Percentiles rank a stretch among this genome's conserved stretches.
These are phyloP conservation scores for Monilinia vaccinii-corymbosi DNA, from an alignment of 2,329 filamentous ascomycete species.

Conservation along the genomic window DNA sequence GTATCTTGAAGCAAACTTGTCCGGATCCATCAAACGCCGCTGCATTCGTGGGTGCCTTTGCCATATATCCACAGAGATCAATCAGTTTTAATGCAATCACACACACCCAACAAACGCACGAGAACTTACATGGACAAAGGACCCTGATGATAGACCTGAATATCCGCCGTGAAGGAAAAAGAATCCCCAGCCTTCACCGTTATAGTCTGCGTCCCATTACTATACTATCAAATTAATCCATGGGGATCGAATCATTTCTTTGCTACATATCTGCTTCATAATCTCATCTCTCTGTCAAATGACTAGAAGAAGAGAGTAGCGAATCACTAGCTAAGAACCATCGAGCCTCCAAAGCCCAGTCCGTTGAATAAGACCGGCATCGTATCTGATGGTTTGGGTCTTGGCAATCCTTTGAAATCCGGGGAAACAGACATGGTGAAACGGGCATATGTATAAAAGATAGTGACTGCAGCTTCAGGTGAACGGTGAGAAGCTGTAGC, in stretches of 20 bases:
- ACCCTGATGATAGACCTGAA: constrained; percentile 29
- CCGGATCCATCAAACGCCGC: constrained; percentile 31
- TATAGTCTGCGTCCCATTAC: constrained; percentile 19
- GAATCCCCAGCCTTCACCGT: constrained; percentile 33
- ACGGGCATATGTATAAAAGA: not conserved
- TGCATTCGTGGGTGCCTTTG: constrained; percentile 30
- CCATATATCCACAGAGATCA: constrained; percentile 20
- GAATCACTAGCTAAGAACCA: not conserved
- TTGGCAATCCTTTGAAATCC: not conserved
- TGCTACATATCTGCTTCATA: not conserved
- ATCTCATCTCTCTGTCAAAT: not conserved
- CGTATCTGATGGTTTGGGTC: not conserved
- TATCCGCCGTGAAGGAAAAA: constrained; percentile 39
- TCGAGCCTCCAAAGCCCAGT: too few relatives aligned
- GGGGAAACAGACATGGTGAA: not conserved
- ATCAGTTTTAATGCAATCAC: not conserved
- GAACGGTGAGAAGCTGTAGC: not conserved
- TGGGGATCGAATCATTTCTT: not conserved
- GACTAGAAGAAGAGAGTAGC: not conserved
- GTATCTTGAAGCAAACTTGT: constrained; percentile 32
- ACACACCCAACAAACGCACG: not conserved
- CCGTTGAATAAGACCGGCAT: not conserved
- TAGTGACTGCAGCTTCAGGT: not conserved
- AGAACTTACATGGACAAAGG: constrained; percentile 25
- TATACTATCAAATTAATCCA: not conserved